Evolutionary conservation across 257 asterid genomes (phyloP).

Genomic region (Rehmannia glutinosa): DNA sequence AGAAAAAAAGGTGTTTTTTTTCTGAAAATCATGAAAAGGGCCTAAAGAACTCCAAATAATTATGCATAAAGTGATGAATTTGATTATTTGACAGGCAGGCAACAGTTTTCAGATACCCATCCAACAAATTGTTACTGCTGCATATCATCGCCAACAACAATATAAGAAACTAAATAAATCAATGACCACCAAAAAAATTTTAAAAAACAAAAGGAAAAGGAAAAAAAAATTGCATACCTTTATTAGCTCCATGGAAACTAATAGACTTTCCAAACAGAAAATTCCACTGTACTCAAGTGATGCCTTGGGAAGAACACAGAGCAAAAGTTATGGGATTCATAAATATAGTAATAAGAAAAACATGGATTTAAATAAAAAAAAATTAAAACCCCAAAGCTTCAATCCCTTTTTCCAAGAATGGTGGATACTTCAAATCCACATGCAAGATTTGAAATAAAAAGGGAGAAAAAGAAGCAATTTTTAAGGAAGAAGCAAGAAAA

Average conservation of each 20-base stretch:
- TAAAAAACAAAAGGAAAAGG: background rate
- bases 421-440: slow-evolving; percentile 31
- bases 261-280: slow-evolving; percentile 18
- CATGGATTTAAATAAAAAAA: background rate
- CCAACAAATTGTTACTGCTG: slow-evolving; percentile 28
- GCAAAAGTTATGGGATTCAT: slow-evolving; percentile 33
- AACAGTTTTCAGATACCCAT: too few relatives aligned
- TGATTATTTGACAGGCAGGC: too few relatives aligned
- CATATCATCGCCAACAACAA: slow-evolving; percentile 15
- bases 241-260: slow-evolving; percentile 22
- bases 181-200: background rate
- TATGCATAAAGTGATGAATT: slow-evolving; percentile 17
- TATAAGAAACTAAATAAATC: slow-evolving; percentile 17
- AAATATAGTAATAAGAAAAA: background rate
- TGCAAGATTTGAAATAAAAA: slow-evolving; percentile 25
- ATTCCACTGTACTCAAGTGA: slow-evolving; percentile 38
- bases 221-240: slow-evolving; percentile 45
- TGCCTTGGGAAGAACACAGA: slow-evolving; percentile 47
- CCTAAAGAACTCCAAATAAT: slow-evolving; percentile 15
- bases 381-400: slow-evolving; percentile 14
- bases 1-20: background rate
- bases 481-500: slow-evolving; percentile 18
- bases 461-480: slow-evolving; percentile 18
- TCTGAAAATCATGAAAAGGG: slow-evolving; percentile 17
- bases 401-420: slow-evolving; percentile 25